Conservation (phyloP, 208 protist genomes). For the Sergeia podlipaevii region DNA sequence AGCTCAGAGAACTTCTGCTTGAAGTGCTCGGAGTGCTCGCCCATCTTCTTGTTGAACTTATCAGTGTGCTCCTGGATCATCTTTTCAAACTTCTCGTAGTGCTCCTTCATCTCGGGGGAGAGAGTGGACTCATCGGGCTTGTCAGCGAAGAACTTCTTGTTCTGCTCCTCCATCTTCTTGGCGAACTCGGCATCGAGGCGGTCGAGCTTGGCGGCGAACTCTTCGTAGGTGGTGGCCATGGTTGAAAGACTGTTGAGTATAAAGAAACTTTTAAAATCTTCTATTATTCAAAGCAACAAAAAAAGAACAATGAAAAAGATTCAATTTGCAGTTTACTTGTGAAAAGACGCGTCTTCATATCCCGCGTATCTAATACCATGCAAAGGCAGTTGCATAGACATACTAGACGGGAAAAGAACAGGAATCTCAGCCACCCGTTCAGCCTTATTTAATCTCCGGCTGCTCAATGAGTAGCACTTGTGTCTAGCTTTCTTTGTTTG, state of each 20-base stretch:
- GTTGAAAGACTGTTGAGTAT: not conserved
- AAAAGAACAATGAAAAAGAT: not conserved
- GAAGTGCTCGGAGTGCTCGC: slow-evolving; percentile 60
- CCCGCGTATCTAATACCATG: no score
- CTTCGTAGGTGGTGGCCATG: slow-evolving; percentile 48
- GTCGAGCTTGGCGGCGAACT: slow-evolving; percentile 62
- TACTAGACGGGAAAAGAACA: no score
- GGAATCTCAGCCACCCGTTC: no score
- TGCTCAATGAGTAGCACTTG: no score
- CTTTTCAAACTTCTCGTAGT: slow-evolving; percentile 70
- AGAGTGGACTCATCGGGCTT: slow-evolving; percentile 56
- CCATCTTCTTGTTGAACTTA: slow-evolving; percentile 74
- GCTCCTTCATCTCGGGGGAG: slow-evolving; percentile 68
- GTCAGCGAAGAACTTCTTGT: slow-evolving; percentile 70
- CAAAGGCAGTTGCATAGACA: no score
- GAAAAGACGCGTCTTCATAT: no score
- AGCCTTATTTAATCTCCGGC: no score
- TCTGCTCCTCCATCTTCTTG: slow-evolving; percentile 72
- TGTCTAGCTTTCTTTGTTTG: no score
- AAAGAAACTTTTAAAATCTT: no score
- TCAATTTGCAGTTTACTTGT: no score
- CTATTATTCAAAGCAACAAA: no score
- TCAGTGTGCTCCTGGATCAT: slow-evolving; percentile 70
- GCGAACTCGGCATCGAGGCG: slow-evolving; percentile 57
- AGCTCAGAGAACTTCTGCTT: slow-evolving; percentile 61